Conservation (phyloP, 176 grass and related monocot species). For the Oryza glumipatula region DNA sequence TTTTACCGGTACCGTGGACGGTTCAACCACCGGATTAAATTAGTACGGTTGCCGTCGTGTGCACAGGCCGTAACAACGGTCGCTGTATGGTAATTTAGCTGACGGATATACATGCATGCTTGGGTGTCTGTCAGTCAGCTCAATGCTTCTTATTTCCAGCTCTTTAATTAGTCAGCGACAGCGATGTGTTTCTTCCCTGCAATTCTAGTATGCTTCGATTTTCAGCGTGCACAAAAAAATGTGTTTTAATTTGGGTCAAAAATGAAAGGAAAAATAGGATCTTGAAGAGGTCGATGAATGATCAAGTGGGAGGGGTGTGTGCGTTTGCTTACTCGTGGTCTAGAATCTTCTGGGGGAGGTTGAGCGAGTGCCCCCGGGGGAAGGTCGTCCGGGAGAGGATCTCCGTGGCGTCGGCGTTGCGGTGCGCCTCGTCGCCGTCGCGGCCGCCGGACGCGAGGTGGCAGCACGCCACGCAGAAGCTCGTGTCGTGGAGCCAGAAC, state of each 20-base stretch:
- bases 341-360: conserved; percentile 60
- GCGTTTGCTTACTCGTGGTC: conserved; percentile 62
- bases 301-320: no score
- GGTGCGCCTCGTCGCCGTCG: conserved; percentile 66
- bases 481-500: conserved; percentile 65
- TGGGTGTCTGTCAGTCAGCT: not conserved
- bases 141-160: not conserved
- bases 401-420: conserved; percentile 68
- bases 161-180: conserved; percentile 4
- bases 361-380: conserved; percentile 44
- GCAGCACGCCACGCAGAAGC: conserved; percentile 76
- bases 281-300: not conserved
- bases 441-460: conserved; percentile 73
- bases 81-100: not conserved
- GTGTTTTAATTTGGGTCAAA: no score
- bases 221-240: not conserved
- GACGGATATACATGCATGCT: not conserved
- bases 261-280: not conserved
- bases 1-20: conserved; percentile 43
- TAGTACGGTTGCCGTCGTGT: not conserved
- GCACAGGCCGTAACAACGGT: not conserved
- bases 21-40: conserved; percentile 38
- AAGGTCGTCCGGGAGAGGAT: conserved; percentile 65
- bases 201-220: conserved; percentile 5
- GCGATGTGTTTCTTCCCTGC: not conserved